phyloP scores from a whole-genome alignment of 164 flowering plant species.

The Litsea cubeba region DNA sequence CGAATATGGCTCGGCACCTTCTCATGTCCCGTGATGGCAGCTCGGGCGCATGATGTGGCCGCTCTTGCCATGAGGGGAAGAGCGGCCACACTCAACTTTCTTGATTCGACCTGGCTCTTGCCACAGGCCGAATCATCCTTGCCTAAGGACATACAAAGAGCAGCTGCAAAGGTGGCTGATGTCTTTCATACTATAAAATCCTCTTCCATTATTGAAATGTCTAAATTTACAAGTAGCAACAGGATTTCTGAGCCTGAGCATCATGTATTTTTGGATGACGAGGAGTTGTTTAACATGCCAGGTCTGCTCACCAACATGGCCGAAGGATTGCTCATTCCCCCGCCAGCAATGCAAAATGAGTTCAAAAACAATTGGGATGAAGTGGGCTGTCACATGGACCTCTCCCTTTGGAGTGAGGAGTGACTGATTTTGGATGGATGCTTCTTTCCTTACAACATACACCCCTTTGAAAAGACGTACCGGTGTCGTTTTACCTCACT shows the following conservation, averaged over 20 bases:
- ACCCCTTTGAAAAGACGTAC: too few relatives aligned
- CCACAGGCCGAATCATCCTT: constrained; percentile 24
- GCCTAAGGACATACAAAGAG: constrained; percentile 20
- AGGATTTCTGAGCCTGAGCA: constrained; percentile 2
- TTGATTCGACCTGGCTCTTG: constrained; percentile 22
- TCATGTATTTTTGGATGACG: constrained; percentile 12
- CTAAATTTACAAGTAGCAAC: not conserved
- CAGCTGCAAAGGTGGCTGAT: constrained; percentile 31
- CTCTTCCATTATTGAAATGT: not conserved
- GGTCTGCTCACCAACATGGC: constrained; percentile 43
- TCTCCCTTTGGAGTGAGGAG: constrained; percentile 46
- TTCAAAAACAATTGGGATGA: constrained; percentile 17
- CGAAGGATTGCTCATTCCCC: constrained; percentile 46
- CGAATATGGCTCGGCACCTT: constrained; percentile 57
- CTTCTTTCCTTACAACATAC: too few relatives aligned
- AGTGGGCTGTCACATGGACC: constrained; percentile 27
- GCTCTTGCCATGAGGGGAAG: constrained; percentile 36
- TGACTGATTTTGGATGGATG: too few relatives aligned
- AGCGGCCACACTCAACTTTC: constrained; percentile 34
- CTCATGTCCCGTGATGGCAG: constrained; percentile 49
- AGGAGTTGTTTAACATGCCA: constrained; percentile 28
- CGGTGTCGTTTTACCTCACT: too few relatives aligned
- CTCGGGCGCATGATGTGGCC: constrained; percentile 53
- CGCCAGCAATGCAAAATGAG: constrained; percentile 22
- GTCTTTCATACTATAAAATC: constrained; percentile 1